phyloP scores from a whole-genome alignment of 441 rosid genomes.

The Gossypium davidsonii region DNA sequence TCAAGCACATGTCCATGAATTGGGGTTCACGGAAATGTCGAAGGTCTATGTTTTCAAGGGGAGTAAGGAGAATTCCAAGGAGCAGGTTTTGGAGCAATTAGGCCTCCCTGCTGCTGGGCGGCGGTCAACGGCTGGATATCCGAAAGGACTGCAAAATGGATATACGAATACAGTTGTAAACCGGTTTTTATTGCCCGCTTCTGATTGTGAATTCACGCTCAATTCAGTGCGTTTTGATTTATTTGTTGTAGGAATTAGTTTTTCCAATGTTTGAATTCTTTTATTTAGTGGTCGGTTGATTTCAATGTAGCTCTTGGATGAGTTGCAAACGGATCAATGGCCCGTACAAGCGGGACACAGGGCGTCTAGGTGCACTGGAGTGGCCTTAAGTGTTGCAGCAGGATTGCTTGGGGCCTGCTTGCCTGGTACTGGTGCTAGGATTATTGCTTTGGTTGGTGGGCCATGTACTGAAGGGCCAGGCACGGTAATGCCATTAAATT shows the following conservation, averaged over 20 bases:
- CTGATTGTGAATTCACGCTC: constrained; percentile 77
- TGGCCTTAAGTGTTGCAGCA: constrained; percentile 86
- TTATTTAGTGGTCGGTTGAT: background rate
- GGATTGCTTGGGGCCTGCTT: constrained; percentile 89
- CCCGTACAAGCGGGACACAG: constrained; percentile 71
- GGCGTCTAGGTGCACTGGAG: constrained; percentile 81
- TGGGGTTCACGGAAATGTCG: constrained; percentile 87
- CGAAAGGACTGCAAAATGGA: constrained; percentile 56
- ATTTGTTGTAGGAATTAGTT: background rate
- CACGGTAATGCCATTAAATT: constrained; percentile 50
- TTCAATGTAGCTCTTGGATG: constrained; percentile 72
- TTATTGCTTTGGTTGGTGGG: constrained; percentile 90
- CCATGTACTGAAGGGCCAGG: constrained; percentile 99
- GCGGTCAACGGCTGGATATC: constrained; percentile 43
- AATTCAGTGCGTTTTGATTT: constrained; percentile 46
- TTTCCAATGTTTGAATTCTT: background rate
- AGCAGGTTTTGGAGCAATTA: constrained; percentile 83
- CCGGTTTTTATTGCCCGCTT: constrained; percentile 80
- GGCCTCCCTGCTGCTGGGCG: constrained; percentile 62
- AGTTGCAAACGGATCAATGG: constrained; percentile 95
- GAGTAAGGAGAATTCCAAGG: constrained; percentile 70
- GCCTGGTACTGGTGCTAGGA: constrained; percentile 93
- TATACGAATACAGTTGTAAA: constrained; percentile 42
- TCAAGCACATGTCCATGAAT: constrained; percentile 89
- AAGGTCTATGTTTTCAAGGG: constrained; percentile 92